Conservation (phyloP, 371 early-diverging fungal genomes). For the Zopfochytrium polystomum region DNA sequence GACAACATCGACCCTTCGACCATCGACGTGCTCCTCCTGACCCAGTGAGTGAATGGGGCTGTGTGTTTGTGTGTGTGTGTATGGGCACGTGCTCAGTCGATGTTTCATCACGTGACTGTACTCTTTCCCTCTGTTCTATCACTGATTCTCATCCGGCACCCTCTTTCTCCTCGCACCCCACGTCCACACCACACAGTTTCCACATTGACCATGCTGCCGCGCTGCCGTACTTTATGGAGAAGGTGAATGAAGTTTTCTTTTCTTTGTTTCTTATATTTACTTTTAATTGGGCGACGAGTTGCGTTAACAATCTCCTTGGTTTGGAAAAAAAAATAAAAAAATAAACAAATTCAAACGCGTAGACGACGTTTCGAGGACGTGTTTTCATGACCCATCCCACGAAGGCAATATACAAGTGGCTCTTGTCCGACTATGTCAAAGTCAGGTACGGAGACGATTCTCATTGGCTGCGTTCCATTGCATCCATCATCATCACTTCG, state of each 20-base stretch:
- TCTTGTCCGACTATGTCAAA: slow-evolving; percentile 95
- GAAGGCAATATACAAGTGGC: slow-evolving; percentile 98
- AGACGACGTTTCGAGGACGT: slow-evolving; percentile 97
- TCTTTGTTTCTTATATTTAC: not conserved
- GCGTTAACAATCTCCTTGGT: slow-evolving; percentile 3
- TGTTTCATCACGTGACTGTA: not conserved
- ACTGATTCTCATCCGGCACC: not conserved
- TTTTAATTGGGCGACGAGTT: not conserved
- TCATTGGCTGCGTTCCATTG: too few species aligned
- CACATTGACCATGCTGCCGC: slow-evolving; percentile 99
- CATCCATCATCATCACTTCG: not conserved
- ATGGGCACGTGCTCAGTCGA: not conserved
- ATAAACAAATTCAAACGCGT: not conserved
- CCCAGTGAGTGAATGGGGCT: slow-evolving; percentile 64
- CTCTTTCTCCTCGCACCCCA: too few species aligned
- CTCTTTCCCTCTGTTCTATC: too few species aligned
- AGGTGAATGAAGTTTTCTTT: slow-evolving; percentile 48
- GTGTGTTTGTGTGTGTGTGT: too few species aligned
- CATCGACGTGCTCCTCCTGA: slow-evolving; percentile 94
- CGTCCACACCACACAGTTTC: slow-evolving; percentile 65
- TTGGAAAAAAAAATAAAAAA: too few species aligned
- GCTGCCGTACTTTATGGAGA: slow-evolving; percentile 98
- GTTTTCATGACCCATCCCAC: slow-evolving; percentile 99
- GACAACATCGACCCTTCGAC: slow-evolving; percentile 94
- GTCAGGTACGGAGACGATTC: slow-evolving; percentile 65